Evolutionary conservation across 345 rosid genomes (phyloP), one percentile per base, ranked within the genome.

Genomic region (Conringia planisiliqua): DNA sequence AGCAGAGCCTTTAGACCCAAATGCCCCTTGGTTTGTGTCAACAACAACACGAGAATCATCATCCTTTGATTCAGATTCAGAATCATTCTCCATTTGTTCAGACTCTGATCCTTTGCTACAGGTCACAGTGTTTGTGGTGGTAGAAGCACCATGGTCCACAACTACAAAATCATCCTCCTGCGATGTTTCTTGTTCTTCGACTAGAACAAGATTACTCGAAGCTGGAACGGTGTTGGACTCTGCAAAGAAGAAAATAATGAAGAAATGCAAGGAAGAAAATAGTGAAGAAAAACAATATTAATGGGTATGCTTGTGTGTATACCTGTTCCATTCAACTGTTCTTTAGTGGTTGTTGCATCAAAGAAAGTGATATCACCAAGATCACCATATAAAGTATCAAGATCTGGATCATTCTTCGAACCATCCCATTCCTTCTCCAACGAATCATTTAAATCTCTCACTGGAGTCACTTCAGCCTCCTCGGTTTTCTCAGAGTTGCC

Each of bases 361-460:
- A 3, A 48, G 82, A 79, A 74, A 62, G 79, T 57, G 43, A 62
- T 63, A 74, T 74, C 79, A 32, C 66, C 82, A 62, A 79, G 79
- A 79, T 75, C 73, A 59, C 60, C 77, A 62, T 66, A 75, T 30
- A 67, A 36, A 12, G 16, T 29, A 29, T 77, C 79, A 56, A 79
- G 43, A 54, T 51, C 80, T 44, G 81, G 65, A 75, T 43, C 62
- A 32, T 47, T 54, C 74, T 75, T 79, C 12, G 27, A 50, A 65
- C 47, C 17, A 40, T 73, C 79, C 76, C 72, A 57, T 69, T 81
- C 79, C 63, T 39, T 74, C 71, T 81, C 81, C 63, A 74, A 35
- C 0, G 70, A 59, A 38, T 46, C 76, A 71, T 48, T 81, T 35
- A 78, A 32, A 60, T 73, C 84, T 63, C 64, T 65, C 58, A 47